Evolutionary conservation across 169 alveolate species (phyloP).

Genomic region (Plasmodium fragile): DNA sequence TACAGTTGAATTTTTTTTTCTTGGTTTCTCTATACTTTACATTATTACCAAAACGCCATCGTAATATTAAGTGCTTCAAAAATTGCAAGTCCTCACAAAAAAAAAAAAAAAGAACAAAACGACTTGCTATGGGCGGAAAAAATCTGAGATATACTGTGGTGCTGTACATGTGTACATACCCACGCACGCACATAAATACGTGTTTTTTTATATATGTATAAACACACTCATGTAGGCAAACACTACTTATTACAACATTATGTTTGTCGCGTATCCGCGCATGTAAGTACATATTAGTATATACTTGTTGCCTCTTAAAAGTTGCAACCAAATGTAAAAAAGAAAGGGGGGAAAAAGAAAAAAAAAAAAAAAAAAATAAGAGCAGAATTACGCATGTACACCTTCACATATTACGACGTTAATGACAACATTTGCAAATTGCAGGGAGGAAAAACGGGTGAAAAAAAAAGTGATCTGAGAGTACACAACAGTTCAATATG

Average conservation of each 20-base stretch:
- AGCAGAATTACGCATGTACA: background rate
- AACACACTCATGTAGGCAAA: background rate
- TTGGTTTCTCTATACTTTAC: background rate
- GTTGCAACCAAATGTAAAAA: background rate
- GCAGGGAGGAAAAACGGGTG: background rate
- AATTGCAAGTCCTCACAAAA: background rate
- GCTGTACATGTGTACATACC: background rate
- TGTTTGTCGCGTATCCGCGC: background rate
- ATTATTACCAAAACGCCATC: background rate
- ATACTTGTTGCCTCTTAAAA: background rate
- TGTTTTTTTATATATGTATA: background rate
- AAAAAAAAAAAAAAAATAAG: conserved; percentile 7
- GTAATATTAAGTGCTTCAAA: background rate
- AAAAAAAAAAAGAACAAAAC: conserved; percentile 1
- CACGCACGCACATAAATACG: conserved; percentile 8
- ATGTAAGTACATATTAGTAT: background rate
- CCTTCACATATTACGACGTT: background rate
- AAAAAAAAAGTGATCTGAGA: background rate
- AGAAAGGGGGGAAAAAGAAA: background rate
- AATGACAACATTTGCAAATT: background rate
- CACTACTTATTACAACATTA: background rate
- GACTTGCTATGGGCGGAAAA: background rate
- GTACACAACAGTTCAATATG: background rate
- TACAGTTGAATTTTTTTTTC: background rate
- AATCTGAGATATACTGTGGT: background rate